A percentile compares a stretch with the other conserved stretches of the same genome.
Evolutionary conservation across 768 basidiomycete species (phyloP).

Genomic region (Phlebiopsis flavidoalba): DNA sequence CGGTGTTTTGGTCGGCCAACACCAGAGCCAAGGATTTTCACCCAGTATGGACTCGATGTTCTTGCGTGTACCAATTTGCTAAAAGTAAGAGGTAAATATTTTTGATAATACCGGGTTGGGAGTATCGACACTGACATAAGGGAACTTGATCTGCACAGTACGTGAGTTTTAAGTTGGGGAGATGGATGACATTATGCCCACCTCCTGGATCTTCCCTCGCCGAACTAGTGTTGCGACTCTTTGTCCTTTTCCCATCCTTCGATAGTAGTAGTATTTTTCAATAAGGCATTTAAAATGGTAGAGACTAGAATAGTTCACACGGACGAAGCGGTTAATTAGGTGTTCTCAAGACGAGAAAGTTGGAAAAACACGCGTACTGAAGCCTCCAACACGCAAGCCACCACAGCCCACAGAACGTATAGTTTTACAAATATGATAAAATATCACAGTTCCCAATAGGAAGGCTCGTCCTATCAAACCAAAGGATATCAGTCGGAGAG

Average conservation of each 20-base stretch:
- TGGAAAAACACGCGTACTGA: conserved; percentile 50
- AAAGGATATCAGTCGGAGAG: neutral
- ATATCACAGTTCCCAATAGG: conserved; percentile 65
- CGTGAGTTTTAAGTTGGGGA: neutral
- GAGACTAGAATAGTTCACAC: conserved; percentile 40
- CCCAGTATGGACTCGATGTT: conserved; percentile 84
- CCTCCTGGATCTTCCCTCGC: conserved; percentile 81
- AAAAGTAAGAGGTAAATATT: neutral
- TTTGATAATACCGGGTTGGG: no score
- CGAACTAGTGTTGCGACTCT: conserved; percentile 78
- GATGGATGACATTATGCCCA: conserved; percentile 20
- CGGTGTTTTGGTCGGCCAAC: conserved; percentile 62
- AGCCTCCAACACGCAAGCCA: conserved; percentile 81
- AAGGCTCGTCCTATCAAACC: conserved; percentile 56
- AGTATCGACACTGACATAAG: conserved; percentile 59
- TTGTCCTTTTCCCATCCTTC: conserved; percentile 99
- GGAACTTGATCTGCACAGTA: conserved; percentile 70
- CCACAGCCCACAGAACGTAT: conserved; percentile 80
- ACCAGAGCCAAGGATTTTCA: conserved; percentile 71
- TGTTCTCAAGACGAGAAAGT: neutral
- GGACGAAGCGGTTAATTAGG: conserved; percentile 8
- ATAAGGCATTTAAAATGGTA: conserved; percentile 81
- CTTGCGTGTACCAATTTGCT: conserved; percentile 74
- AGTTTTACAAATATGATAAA: conserved; percentile 90
- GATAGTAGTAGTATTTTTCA: conserved; percentile 88